Conservation (phyloP, 352 stramenopile genomes). For the Phytophthora fragariaefolia region DNA sequence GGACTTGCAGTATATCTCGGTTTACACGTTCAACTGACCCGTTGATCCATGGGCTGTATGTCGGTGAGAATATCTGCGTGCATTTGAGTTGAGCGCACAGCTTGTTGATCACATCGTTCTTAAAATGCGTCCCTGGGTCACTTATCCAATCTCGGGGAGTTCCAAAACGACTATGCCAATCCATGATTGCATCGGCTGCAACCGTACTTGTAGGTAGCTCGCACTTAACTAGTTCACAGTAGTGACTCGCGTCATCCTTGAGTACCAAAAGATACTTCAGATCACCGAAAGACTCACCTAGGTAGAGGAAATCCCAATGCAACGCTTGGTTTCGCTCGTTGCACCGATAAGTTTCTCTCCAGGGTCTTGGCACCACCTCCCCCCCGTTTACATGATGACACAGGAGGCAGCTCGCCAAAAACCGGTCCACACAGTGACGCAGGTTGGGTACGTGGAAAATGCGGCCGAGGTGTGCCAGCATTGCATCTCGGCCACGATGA, state of each 20-base stretch:
- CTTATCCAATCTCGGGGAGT: slow-evolving; percentile 39
- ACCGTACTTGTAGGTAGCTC: slow-evolving; percentile 24
- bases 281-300: slow-evolving; percentile 30
- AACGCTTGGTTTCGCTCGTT: slow-evolving; percentile 16
- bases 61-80: slow-evolving; percentile 34
- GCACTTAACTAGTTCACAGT: slow-evolving; percentile 34
- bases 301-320: slow-evolving; percentile 42
- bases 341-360: slow-evolving; percentile 13
- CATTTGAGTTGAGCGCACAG: slow-evolving; percentile 27
- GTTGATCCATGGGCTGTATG: slow-evolving; percentile 45
- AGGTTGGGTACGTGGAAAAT: slow-evolving; percentile 14
- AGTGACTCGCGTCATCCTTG: slow-evolving; percentile 41
- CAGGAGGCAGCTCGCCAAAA: slow-evolving; percentile 15
- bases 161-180: slow-evolving; percentile 38
- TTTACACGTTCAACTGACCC: slow-evolving; percentile 38
- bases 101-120: slow-evolving; percentile 34
- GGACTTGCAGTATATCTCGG: slow-evolving; percentile 41
- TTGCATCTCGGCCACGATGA: neutral
- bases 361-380: slow-evolving; percentile 15
- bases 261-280: slow-evolving; percentile 13
- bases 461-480: slow-evolving; percentile 12
- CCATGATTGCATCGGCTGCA: slow-evolving; percentile 30
- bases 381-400: slow-evolving; percentile 19
- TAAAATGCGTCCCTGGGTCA: slow-evolving; percentile 40
- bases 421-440: slow-evolving; percentile 8